A percentile compares a stretch with the other conserved stretches of the same genome.
phyloP scores from a whole-genome alignment of 768 basidiomycete species.

The Auricularia auricula-judae region DNA sequence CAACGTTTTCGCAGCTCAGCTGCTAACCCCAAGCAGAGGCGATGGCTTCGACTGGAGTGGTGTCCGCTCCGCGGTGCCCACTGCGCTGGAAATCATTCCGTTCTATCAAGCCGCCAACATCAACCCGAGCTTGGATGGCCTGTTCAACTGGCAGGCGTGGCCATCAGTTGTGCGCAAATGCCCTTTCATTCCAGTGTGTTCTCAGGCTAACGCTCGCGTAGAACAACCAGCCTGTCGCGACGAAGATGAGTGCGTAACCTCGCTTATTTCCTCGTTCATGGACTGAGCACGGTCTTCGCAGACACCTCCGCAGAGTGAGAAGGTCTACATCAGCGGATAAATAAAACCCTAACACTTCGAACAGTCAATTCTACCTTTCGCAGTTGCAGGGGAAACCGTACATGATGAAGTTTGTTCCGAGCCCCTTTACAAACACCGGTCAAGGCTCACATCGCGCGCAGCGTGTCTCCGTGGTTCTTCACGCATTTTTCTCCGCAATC shows the following conservation, averaged over 20 bases:
- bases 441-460: neutral
- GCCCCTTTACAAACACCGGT: neutral
- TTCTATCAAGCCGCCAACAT: neutral
- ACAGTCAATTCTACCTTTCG: neutral
- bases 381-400: neutral
- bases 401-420: neutral
- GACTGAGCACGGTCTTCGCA: neutral
- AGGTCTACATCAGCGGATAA: neutral
- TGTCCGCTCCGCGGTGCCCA: neutral
- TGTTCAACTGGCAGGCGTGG: neutral
- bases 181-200: neutral
- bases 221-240: neutral
- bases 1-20: neutral
- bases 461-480: constrained; percentile 65
- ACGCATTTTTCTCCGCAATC: constrained; percentile 50
- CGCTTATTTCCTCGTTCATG: neutral
- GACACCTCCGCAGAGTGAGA: neutral
- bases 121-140: neutral
- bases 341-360: neutral
- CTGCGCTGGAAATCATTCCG: neutral
- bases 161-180: neutral
- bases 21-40: neutral
- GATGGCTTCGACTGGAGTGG: neutral
- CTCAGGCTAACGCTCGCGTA: neutral
- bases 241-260: neutral